Conservation (phyloP, 257 asterid genomes). For the Nicotiana attenuata region DNA sequence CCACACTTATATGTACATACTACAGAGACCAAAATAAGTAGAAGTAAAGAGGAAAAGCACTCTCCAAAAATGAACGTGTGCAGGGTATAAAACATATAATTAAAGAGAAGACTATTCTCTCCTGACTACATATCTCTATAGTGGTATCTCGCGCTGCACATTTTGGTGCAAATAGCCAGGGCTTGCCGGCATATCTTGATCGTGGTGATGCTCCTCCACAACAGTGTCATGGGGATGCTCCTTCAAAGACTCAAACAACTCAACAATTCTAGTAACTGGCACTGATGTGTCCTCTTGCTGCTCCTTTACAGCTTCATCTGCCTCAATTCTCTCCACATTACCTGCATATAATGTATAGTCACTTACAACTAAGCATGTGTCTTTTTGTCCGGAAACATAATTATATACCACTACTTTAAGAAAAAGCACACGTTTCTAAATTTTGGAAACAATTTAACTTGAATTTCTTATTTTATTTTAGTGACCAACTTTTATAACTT, state of each 20-base stretch:
- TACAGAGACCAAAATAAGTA: neutral
- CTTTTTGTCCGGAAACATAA: no score
- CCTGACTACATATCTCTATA: neutral
- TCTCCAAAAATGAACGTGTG: neutral
- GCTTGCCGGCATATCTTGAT: neutral
- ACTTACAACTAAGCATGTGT: no score
- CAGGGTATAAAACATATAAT: neutral
- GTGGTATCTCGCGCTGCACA: constrained; percentile 5
- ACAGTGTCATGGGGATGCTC: neutral
- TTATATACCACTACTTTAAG: no score
- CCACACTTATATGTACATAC: neutral
- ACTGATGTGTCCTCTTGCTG: neutral
- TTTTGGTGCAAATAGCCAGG: constrained; percentile 5
- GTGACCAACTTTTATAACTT: no score
- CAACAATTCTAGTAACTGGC: neutral
- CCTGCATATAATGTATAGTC: neutral
- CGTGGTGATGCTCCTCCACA: neutral
- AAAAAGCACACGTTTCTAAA: no score
- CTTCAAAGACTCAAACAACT: neutral
- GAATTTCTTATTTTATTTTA: no score
- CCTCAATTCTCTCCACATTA: neutral
- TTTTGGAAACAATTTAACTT: no score
- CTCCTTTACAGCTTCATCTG: neutral
- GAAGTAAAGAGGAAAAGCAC: neutral
- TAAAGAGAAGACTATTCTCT: neutral